phyloP scores from a whole-genome alignment of 176 grass and related monocot species.

The Pharus latifolius region DNA sequence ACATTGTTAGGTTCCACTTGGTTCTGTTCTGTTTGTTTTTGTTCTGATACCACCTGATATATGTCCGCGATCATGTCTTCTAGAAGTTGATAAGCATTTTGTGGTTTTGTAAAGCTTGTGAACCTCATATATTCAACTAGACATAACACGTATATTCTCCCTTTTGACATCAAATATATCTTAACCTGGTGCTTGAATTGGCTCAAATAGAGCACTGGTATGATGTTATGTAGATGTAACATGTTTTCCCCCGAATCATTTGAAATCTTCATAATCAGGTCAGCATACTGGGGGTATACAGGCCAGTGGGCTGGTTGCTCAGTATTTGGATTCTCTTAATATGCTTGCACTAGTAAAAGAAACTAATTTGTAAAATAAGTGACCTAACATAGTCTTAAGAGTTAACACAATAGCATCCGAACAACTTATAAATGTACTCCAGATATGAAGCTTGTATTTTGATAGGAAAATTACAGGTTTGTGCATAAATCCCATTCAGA shows the following conservation, averaged over 20 bases:
- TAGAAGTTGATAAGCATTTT: not conserved
- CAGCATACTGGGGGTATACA: not conserved
- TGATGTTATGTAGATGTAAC: not conserved
- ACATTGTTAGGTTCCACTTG: not conserved
- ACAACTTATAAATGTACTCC: not conserved
- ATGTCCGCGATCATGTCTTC: not conserved
- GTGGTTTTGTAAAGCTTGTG: not conserved
- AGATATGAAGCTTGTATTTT: not conserved
- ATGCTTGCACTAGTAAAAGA: not conserved
- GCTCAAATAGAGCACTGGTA: not conserved
- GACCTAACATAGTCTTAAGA: not conserved
- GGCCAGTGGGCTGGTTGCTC: not conserved
- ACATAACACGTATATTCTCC: not conserved
- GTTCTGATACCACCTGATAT: not conserved
- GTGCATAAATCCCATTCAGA: not conserved
- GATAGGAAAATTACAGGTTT: not conserved
- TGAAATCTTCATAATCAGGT: not conserved
- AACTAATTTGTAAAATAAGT: not conserved
- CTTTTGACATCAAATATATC: not conserved
- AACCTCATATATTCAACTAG: not conserved
- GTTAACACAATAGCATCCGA: not conserved
- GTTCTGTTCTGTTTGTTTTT: not conserved
- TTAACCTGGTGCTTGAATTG: not conserved
- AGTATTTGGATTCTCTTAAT: not conserved
- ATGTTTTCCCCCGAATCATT: not conserved